Conservation (phyloP, 495 filamentous ascomycete genomes). For the Eremomyces bilateralis region DNA sequence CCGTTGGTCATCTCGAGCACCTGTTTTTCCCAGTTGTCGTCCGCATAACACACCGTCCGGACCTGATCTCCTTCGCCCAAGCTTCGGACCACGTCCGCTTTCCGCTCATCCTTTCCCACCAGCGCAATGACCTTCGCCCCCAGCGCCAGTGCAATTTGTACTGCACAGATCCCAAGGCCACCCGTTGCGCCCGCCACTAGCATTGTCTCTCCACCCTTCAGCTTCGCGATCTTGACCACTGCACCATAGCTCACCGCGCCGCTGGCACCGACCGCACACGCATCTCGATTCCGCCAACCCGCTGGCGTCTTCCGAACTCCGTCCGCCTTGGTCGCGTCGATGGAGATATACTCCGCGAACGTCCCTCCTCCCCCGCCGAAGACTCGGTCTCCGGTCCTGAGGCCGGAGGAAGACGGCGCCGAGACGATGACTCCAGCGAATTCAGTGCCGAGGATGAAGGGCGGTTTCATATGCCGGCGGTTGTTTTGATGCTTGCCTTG, state of each 20-base stretch:
- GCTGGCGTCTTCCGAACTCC: conserved; percentile 3
- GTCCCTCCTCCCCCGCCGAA: conserved; percentile 8
- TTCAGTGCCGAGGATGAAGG: conserved; percentile 17
- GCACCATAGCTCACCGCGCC: not conserved
- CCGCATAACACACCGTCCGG: not conserved
- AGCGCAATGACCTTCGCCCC: conserved; percentile 9
- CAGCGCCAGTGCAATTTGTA: conserved; percentile 5
- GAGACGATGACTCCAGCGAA: conserved; percentile 13
- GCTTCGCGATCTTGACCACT: conserved; percentile 2
- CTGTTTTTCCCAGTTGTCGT: conserved; percentile 7
- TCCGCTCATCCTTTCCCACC: conserved; percentile 6
- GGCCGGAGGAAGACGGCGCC: conserved; percentile 5
- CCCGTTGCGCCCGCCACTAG: conserved; percentile 1
- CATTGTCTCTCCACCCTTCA: conserved; percentile 2
- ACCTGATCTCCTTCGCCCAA: conserved; percentile 11
- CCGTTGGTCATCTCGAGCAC: conserved; percentile 7
- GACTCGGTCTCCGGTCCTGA: conserved; percentile 10
- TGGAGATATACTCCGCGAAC: conserved; percentile 9
- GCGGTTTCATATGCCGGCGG: conserved; percentile 14
- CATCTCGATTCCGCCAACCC: conserved; percentile 7
- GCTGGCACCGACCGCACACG: conserved; percentile 10
- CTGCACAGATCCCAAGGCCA: not conserved
- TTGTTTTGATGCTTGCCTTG: conserved; percentile 23
- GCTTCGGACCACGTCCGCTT: conserved; percentile 14
- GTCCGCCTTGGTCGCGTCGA: conserved; percentile 5